Percentiles rank a stretch among this genome's conserved stretches.
Conservation (phyloP, 108 stramenopile genomes). For the Pseudonitzschia pungens region DNA sequence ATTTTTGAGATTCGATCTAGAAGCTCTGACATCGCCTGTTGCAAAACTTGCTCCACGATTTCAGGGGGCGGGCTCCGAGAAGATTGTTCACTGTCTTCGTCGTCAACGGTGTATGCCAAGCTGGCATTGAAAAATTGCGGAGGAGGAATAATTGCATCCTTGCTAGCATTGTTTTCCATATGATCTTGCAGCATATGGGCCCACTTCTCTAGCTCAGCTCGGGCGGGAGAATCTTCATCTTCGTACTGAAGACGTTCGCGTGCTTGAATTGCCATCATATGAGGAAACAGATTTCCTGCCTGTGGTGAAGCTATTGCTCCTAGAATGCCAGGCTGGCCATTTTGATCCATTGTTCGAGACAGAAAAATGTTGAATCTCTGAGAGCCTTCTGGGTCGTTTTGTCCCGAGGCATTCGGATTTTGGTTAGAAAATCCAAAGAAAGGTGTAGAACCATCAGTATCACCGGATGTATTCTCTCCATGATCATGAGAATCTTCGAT, state of each 20-base stretch:
- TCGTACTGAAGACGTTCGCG: slow-evolving; percentile 63
- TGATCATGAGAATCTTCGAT: slow-evolving; percentile 30
- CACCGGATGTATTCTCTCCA: slow-evolving; percentile 1
- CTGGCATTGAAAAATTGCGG: slow-evolving; percentile 82
- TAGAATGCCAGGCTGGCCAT: slow-evolving; percentile 77
- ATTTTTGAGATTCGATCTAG: slow-evolving; percentile 74
- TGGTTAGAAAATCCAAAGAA: slow-evolving; percentile 67
- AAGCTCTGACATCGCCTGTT: slow-evolving; percentile 75
- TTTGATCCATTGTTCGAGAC: slow-evolving; percentile 64
- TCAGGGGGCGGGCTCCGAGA: slow-evolving; percentile 56
- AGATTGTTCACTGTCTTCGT: slow-evolving; percentile 20
- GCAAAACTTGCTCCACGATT: slow-evolving; percentile 68
- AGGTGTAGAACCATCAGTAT: slow-evolving; percentile 19
- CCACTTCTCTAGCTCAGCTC: slow-evolving; percentile 47
- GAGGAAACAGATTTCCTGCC: slow-evolving; percentile 87
- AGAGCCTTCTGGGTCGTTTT: slow-evolving; percentile 87
- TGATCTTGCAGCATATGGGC: slow-evolving; percentile 40
- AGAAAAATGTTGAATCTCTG: slow-evolving; percentile 91
- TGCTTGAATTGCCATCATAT: slow-evolving; percentile 79
- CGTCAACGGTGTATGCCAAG: slow-evolving; percentile 44
- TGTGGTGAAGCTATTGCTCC: slow-evolving; percentile 88
- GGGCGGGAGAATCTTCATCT: slow-evolving; percentile 42
- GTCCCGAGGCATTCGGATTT: slow-evolving; percentile 80
- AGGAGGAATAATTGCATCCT: slow-evolving; percentile 32
- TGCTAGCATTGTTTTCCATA: slow-evolving; percentile 17